These are phyloP conservation scores for Stellera chamaejasme DNA, from an alignment of 345 rosid species.

Conservation along the genomic window DNA sequence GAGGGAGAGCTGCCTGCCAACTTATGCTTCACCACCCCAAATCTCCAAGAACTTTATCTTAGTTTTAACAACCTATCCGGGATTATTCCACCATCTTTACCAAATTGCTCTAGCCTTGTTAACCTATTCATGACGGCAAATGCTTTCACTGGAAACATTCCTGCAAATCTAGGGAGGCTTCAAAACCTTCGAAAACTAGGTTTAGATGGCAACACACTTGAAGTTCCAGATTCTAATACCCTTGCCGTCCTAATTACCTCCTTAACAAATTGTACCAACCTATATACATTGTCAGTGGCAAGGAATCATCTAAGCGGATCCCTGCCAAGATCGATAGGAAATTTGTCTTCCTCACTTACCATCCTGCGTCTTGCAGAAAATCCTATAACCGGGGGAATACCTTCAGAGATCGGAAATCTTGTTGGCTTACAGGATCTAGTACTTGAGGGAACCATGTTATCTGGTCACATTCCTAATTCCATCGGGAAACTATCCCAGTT, in stretches of 20 bases:
- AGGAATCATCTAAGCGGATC: constrained; percentile 11
- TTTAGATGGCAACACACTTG: not conserved
- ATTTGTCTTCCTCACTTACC: constrained; percentile 9
- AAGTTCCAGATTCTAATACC: constrained; percentile 12
- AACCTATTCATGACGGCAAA: not conserved
- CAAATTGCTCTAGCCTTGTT: constrained; percentile 15
- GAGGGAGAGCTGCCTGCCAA: constrained; percentile 12
- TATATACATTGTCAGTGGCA: not conserved
- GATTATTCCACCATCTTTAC: constrained; percentile 13
- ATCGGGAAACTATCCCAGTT: constrained; percentile 14
- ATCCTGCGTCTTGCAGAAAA: rapidly evolving
- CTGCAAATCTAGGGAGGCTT: constrained; percentile 11
- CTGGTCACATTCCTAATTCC: constrained; percentile 5
- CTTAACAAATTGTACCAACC: constrained; percentile 12
- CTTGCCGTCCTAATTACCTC: constrained; percentile 11
- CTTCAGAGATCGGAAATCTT: constrained; percentile 12
- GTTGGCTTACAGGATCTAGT: constrained; percentile 4
- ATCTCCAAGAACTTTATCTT: not conserved
- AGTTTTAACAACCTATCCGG: not conserved
- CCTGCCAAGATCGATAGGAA: constrained; percentile 8
- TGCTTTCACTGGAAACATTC: constrained; percentile 9
- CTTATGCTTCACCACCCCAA: constrained; percentile 13
- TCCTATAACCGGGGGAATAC: constrained; percentile 12
- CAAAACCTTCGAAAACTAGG: not conserved
- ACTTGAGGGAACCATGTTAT: not conserved